Conservation (phyloP, 441 rosid species). For the Bocquillonia castaneifolia region DNA sequence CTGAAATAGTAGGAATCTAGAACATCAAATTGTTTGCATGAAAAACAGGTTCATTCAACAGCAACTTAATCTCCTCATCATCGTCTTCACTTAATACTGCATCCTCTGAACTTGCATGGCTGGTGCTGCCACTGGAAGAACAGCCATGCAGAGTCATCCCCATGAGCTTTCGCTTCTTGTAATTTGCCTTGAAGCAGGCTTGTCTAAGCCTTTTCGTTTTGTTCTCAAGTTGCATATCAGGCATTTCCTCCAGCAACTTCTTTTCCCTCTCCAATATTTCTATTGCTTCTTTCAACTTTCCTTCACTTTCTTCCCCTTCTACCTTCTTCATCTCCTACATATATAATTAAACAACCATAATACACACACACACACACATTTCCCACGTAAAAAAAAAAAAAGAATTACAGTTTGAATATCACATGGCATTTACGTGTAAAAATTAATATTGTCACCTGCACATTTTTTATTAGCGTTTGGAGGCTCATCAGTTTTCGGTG, state of each 20-base stretch:
- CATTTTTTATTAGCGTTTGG: constrained; percentile 47
- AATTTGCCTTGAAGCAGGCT: constrained; percentile 78
- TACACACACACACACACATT: neutral
- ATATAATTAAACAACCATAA: too few species aligned
- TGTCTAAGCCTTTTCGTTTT: constrained; percentile 68
- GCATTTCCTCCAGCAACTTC: constrained; percentile 51
- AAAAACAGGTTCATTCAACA: neutral
- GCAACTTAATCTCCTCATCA: constrained; percentile 34
- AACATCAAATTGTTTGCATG: neutral
- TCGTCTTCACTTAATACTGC: constrained; percentile 21
- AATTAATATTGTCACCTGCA: too few species aligned
- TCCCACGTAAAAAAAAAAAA: neutral
- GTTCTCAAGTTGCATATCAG: constrained; percentile 54
- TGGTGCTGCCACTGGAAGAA: neutral
- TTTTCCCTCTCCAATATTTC: constrained; percentile 55
- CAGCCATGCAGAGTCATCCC: neutral
- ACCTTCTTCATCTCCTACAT: constrained; percentile 40
- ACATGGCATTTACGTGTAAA: too few species aligned
- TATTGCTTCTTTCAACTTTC: constrained; percentile 39
- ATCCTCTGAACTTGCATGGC: constrained; percentile 8
- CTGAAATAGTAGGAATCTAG: neutral
- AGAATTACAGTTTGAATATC: too few species aligned
- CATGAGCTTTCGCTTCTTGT: constrained; percentile 61
- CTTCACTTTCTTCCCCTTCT: constrained; percentile 35
- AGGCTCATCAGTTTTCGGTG: constrained; percentile 68